A percentile compares a stretch with the other conserved stretches of the same genome.
phyloP scores from a whole-genome alignment of 2,329 filamentous ascomycete species.

The Delphinella strobiligena region DNA sequence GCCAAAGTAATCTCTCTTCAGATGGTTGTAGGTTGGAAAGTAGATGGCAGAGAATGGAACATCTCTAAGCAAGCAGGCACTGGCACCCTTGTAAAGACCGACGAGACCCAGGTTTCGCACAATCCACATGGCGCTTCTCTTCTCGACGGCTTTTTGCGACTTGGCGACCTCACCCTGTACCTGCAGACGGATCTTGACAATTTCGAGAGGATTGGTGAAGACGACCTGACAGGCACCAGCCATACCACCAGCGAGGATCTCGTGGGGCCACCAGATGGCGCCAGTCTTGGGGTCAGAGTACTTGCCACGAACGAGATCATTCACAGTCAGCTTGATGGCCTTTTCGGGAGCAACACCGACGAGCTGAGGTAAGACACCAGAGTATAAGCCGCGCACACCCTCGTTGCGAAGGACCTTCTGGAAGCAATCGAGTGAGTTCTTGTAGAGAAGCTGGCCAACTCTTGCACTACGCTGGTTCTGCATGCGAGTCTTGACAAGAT shows the following conservation, averaged over 20 bases:
- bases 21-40: slow-evolving; percentile 90
- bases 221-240: slow-evolving; percentile 94
- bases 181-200: slow-evolving; percentile 97
- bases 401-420: slow-evolving; percentile 89
- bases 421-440: slow-evolving; percentile 93
- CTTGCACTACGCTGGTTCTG: slow-evolving; percentile 84
- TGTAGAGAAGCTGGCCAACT: slow-evolving; percentile 82
- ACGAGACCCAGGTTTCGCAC: slow-evolving; percentile 87
- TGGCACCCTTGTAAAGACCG: slow-evolving; percentile 93
- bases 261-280: slow-evolving; percentile 56
- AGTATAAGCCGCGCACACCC: slow-evolving; percentile 80
- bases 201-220: slow-evolving; percentile 96
- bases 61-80: slow-evolving; percentile 86
- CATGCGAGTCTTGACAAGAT: slow-evolving; percentile 95
- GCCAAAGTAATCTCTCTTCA: slow-evolving; percentile 90
- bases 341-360: slow-evolving; percentile 98
- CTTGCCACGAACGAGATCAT: slow-evolving; percentile 72
- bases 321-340: slow-evolving; percentile 97
- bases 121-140: slow-evolving; percentile 95
- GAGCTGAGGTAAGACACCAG: slow-evolving; percentile 85
- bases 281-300: slow-evolving; percentile 64
- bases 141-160: slow-evolving; percentile 57
- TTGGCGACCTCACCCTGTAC: slow-evolving; percentile 94
- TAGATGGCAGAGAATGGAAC: slow-evolving; percentile 98
- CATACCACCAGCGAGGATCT: slow-evolving; percentile 76